Evolutionary conservation across 2,329 filamentous ascomycete genomes (phyloP).

Genomic region (Tolypocladium guangdongense): DNA sequence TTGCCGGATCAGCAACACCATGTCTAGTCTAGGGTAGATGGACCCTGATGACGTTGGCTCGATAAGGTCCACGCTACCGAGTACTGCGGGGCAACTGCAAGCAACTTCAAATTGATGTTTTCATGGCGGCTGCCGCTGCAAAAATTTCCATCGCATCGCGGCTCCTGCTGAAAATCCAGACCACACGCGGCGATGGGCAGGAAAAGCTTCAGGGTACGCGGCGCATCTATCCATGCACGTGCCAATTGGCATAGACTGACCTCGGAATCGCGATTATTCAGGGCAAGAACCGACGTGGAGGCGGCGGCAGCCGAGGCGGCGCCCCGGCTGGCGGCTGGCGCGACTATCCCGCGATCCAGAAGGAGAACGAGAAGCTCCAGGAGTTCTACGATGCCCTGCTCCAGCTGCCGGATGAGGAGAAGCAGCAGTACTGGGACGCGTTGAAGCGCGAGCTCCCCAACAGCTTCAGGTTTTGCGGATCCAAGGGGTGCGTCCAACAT

Average conservation of each 20-base stretch:
- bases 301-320: constrained; percentile 21
- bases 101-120: too few species aligned
- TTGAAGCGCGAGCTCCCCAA: constrained; percentile 82
- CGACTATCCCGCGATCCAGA: constrained; percentile 41
- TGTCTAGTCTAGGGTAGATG: too few species aligned
- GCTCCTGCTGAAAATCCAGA: not conserved
- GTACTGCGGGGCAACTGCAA: too few species aligned
- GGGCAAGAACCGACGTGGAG: constrained; percentile 26
- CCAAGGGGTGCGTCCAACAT: constrained; percentile 56
- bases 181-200: constrained; percentile 1
- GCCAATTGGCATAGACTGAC: constrained; percentile 7
- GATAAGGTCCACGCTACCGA: too few species aligned
- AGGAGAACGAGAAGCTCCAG: constrained; percentile 77
- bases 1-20: too few species aligned
- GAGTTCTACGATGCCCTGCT: constrained; percentile 73
- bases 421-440: constrained; percentile 70
- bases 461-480: constrained; percentile 95
- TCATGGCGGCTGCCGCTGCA: too few species aligned
- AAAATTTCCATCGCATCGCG: not conserved
- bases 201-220: constrained; percentile 24
- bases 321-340: constrained; percentile 16
- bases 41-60: too few species aligned
- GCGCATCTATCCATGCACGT: not conserved
- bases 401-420: constrained; percentile 68
- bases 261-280: constrained; percentile 4